Evolutionary conservation across 495 filamentous ascomycete species (phyloP), one percentile per base, ranked within the genome.

Genomic region (Penicillium canariense): DNA sequence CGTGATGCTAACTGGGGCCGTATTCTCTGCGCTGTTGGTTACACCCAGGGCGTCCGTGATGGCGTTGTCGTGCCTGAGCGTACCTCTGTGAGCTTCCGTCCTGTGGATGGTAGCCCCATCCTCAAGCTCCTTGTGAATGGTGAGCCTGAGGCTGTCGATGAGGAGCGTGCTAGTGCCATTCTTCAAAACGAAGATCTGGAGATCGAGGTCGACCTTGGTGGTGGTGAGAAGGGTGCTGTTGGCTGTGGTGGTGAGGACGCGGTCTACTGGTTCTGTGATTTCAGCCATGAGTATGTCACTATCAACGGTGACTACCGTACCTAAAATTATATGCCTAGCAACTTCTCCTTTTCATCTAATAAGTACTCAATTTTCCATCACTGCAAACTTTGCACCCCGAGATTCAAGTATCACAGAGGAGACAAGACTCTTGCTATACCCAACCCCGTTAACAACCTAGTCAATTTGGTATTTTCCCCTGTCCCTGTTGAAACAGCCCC

Each of bases 1-100:
- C 88, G 90, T 62, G 95, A 99, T 66, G 94, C 94, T 2, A 99
- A 99, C 79, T 97, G 95, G 93, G 91, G 94, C 32, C 90, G 95
- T 18, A 96, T 98, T 52, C 79, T 97, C 20, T 97, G 95, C 72
- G 94, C 94, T 2, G 89, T 90, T 23, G 94, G 94, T 4, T 97
- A 97, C 63, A 87, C 94, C 0, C 83, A 89, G 50, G 77, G 76
- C 48, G 82, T 91, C 26, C 70, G 66, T 0, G 79, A 82, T 40
- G 83, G 85, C 0, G 71, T 77, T 49, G 82, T 97, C 39, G 72
- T 87, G 2, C 90, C 91, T 0, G 89, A 90, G 68, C 84, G 87
- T 66, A 96, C 90, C 1, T 96, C 84, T 65, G 93, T 97, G 20
- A 92, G 88, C 46, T 97, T 99, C 71, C 77, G 95, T 27, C 95